Evolutionary conservation across 306 rosid genomes (phyloP), one percentile per base, ranked within the genome.

Genomic region (Gynostemma pentaphyllum): DNA sequence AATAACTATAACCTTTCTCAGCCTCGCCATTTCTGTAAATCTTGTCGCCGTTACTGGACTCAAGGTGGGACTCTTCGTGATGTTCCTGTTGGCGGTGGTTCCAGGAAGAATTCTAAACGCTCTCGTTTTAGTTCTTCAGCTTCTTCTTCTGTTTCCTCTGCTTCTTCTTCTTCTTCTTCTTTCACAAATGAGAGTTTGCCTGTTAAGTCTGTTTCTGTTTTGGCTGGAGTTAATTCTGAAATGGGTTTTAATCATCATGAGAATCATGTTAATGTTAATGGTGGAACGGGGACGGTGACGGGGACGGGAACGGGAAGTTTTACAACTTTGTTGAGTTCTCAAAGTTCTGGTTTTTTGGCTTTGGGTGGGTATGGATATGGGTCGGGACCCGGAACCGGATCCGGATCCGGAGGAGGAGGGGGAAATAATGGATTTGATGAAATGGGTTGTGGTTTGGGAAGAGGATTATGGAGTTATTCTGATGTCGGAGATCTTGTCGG

Each of bases 21-120:
- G 75, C 86, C 86, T 1, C 86, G 86, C 81, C 83, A 81, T 70
- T 75, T 72, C 79, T 81, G 86, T 70, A 75, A 70, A 48, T 37
- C 70, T 49, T 81, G 86, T 66, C 86, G 86, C 51, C 83, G 86
- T 21, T 75, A 81, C 75, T 81, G 86, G 86, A 81, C 86, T 4
- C 83, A 62, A 2, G 86, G 86, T 3, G 86, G 86, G 6, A 63
- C 79, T 28, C 86, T 78, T 47, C 83, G 86, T 6, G 69, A 75
- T 68, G 78, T 81, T 56, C 86, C 86, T 11, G 68, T 81, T 9
- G 86, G 86, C 16, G 83, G 86, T 9, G 83, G 81, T 23, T 51
- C 79, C 23, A 81, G 86, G 49, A 81, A 81, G 68, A 72, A 68
- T 56, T 15, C 76, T 62, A 75, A 67, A 45, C 78, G 69, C 62